phyloP scores from a whole-genome alignment of 2,329 filamentous ascomycete genomes.

The Exserohilum rostratum region DNA sequence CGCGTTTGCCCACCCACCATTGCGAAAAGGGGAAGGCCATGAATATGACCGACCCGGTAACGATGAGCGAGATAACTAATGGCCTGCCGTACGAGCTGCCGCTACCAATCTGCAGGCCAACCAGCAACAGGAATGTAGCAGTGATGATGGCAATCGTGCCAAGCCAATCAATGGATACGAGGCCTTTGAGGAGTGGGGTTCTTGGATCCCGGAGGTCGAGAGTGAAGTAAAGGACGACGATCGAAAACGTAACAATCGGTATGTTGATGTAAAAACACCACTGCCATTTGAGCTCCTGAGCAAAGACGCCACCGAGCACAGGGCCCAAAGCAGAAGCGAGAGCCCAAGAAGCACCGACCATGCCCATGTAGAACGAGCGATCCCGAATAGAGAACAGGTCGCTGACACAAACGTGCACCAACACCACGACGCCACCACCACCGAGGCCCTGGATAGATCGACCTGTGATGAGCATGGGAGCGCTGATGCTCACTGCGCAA shows the following conservation, averaged over 20 bases:
- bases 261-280: conserved; percentile 56
- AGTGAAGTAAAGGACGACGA: conserved; percentile 58
- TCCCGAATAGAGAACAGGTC: conserved; percentile 58
- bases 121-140: conserved; percentile 57
- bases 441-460: conserved; percentile 61
- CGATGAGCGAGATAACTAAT: conserved; percentile 58
- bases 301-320: conserved; percentile 60
- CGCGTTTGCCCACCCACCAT: conserved; percentile 64
- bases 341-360: conserved; percentile 61
- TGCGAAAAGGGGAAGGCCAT: conserved; percentile 65
- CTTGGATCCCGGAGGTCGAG: conserved; percentile 60
- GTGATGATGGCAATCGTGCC: conserved; percentile 57
- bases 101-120: conserved; percentile 61
- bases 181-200: conserved; percentile 53
- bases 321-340: conserved; percentile 61
- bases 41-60: conserved; percentile 55
- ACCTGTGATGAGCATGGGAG: conserved; percentile 60
- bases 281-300: conserved; percentile 54
- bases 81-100: conserved; percentile 55
- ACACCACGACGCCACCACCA: conserved; percentile 59
- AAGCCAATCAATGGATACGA: conserved; percentile 61
- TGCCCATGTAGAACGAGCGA: conserved; percentile 58
- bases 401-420: conserved; percentile 61
- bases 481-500: conserved; percentile 55
- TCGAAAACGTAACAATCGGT: conserved; percentile 57